phyloP scores from a whole-genome alignment of 1,139 yeast species.

The Zygosaccharomyces sapae region DNA sequence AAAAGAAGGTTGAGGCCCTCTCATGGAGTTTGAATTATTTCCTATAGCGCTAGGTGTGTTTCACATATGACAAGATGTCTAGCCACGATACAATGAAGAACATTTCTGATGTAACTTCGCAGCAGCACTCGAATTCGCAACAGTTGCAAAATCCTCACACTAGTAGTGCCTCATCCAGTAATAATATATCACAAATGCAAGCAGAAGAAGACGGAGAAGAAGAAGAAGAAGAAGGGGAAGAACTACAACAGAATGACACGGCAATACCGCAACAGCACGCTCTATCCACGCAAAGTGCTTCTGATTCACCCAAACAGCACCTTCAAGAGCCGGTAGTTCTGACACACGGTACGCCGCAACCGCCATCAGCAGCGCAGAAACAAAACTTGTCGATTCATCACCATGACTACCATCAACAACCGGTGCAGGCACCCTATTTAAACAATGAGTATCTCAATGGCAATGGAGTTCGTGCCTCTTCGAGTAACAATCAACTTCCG shows the following conservation, averaged over 20 bases:
- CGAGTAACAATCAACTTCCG: slow-evolving; percentile 9
- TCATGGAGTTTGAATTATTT: slow-evolving; percentile 3
- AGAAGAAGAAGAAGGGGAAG: slow-evolving; percentile 25
- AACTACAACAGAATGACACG: neutral
- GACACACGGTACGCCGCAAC: neutral
- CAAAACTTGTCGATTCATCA: no score
- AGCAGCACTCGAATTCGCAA: slow-evolving; percentile 38
- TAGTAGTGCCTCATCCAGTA: slow-evolving; percentile 17
- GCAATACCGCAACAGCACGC: slow-evolving; percentile 4
- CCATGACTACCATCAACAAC: neutral
- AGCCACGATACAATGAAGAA: slow-evolving; percentile 39
- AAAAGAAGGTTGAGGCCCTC: neutral
- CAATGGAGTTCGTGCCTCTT: slow-evolving; percentile 14
- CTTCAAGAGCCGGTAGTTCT: neutral
- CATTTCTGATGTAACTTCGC: slow-evolving; percentile 37
- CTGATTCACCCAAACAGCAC: slow-evolving; percentile 1
- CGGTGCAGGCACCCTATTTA: slow-evolving; percentile 1
- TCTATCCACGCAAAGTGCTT: slow-evolving; percentile 9
- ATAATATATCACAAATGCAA: slow-evolving; percentile 3
- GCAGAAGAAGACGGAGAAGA: neutral
- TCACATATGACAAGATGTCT: slow-evolving; percentile 26
- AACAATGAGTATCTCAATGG: neutral
- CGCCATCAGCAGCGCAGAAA: neutral
- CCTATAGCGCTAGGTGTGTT: neutral
- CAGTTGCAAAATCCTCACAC: slow-evolving; percentile 35